Percentiles rank a stretch among this genome's conserved stretches.
These are phyloP conservation scores for Smittium mucronatum DNA, from an alignment of 371 early-diverging fungal genomes.

Conservation along the genomic window DNA sequence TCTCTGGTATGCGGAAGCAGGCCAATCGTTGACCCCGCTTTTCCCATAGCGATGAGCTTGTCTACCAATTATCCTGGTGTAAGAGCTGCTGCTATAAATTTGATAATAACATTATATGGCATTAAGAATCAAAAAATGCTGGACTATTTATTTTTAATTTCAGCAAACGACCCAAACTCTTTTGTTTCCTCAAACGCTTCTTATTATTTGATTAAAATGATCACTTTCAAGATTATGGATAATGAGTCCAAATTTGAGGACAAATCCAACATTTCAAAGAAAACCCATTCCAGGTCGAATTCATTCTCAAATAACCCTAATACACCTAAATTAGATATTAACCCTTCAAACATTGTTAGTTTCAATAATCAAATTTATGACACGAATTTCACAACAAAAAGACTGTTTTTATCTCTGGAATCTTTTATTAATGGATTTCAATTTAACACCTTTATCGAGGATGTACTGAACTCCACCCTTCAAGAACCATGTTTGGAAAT, in stretches of 20 bases:
- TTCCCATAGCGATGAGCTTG: constrained; percentile 5
- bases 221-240: not conserved
- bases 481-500: not conserved
- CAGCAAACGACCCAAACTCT: not conserved
- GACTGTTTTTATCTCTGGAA: not conserved
- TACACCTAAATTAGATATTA: not conserved
- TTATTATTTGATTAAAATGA: not conserved
- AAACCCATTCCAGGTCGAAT: not conserved
- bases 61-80: constrained; percentile 6
- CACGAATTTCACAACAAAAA: not conserved
- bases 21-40: not conserved
- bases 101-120: not conserved
- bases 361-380: not conserved
- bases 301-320: not conserved
- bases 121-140: not conserved
- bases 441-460: not conserved
- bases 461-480: not conserved
- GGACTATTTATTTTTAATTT: constrained; percentile 4
- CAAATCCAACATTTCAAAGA: not conserved
- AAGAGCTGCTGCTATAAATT: not conserved
- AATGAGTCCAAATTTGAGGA: not conserved
- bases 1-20: not conserved
- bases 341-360: not conserved
- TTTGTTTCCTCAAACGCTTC: not conserved
- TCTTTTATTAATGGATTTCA: not conserved